Evolutionary conservation across 2,329 filamentous ascomycete genomes (phyloP).

Genomic region (Hortaea werneckii): DNA sequence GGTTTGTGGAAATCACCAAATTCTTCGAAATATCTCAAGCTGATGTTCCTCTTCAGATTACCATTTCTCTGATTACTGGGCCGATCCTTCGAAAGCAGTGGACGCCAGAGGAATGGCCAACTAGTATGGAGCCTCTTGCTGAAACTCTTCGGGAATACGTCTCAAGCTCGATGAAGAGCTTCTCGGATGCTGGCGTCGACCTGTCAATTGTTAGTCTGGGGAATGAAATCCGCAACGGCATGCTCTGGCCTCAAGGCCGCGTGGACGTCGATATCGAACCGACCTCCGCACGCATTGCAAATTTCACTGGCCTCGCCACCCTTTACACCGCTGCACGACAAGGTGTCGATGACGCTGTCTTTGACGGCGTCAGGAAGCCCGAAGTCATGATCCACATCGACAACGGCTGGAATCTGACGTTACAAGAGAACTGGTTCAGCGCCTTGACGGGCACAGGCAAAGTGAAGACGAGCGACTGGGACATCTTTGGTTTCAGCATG

Average conservation of each 20-base stretch:
- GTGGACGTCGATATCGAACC: slow-evolving; percentile 28
- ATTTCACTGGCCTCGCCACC: slow-evolving; percentile 26
- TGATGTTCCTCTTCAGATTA: slow-evolving; percentile 15
- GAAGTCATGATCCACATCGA: slow-evolving; percentile 20
- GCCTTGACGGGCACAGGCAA: slow-evolving; percentile 20
- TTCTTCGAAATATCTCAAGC: no score
- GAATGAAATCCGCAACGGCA: slow-evolving; percentile 30
- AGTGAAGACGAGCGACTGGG: slow-evolving; percentile 20
- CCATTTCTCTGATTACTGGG: slow-evolving; percentile 25
- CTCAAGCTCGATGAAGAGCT: slow-evolving; percentile 28
- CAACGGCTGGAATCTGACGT: slow-evolving; percentile 23
- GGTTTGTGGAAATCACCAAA: not conserved
- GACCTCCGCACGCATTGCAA: slow-evolving; percentile 19
- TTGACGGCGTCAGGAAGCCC: slow-evolving; percentile 20
- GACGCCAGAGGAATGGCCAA: slow-evolving; percentile 27
- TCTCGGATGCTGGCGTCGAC: slow-evolving; percentile 30
- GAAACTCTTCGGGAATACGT: slow-evolving; percentile 26
- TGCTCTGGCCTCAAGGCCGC: slow-evolving; percentile 29
- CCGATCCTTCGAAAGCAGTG: slow-evolving; percentile 28
- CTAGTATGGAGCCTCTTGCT: slow-evolving; percentile 20
- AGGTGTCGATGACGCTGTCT: slow-evolving; percentile 24
- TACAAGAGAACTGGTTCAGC: slow-evolving; percentile 24
- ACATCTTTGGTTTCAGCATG: slow-evolving; percentile 16
- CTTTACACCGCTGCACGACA: slow-evolving; percentile 21
- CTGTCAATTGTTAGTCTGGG: slow-evolving; percentile 33